A percentile compares a stretch with the other conserved stretches of the same genome.
Evolutionary conservation across 129 eudicot genomes (phyloP).

Genomic region (Flaveria trinervia): DNA sequence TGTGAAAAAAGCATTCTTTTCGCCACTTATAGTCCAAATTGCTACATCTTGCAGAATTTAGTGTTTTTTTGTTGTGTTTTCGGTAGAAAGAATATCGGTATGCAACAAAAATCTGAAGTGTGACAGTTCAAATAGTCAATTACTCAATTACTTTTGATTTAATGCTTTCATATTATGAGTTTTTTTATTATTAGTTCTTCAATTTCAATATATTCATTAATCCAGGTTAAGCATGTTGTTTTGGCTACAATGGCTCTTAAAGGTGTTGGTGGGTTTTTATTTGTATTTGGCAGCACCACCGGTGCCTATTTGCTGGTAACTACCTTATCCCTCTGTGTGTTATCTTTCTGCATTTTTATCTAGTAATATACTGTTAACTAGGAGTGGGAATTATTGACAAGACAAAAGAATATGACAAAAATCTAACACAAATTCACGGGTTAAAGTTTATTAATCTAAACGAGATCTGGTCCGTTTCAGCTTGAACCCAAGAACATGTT

Average conservation of each 20-base stretch:
- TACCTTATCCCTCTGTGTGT: not conserved
- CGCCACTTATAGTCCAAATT: not conserved
- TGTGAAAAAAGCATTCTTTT: not conserved
- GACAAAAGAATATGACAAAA: too few relatives aligned
- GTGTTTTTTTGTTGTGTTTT: not conserved
- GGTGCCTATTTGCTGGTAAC: slow-evolving; percentile 87
- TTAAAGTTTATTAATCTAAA: too few relatives aligned
- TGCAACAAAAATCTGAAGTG: too few relatives aligned
- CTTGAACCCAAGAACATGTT: too few relatives aligned
- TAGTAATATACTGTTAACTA: not conserved
- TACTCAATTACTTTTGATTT: not conserved
- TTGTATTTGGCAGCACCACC: slow-evolving; percentile 69
- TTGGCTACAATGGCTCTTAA: slow-evolving; percentile 55
- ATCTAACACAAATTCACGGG: too few relatives aligned
- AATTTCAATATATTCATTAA: not conserved
- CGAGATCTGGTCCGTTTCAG: too few relatives aligned
- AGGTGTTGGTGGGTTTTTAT: slow-evolving; percentile 77
- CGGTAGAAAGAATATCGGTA: too few relatives aligned
- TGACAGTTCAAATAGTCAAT: too few relatives aligned
- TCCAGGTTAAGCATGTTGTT: slow-evolving; percentile 67
- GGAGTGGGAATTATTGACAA: too few relatives aligned
- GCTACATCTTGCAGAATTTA: slow-evolving; percentile 10
- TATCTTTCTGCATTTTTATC: slow-evolving; percentile 9
- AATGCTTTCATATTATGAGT: not conserved
- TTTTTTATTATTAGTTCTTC: not conserved